Percentiles rank a stretch among this genome's conserved stretches.
Conservation (phyloP, 148 eudicot genomes). For the Polygonum aviculare region DNA sequence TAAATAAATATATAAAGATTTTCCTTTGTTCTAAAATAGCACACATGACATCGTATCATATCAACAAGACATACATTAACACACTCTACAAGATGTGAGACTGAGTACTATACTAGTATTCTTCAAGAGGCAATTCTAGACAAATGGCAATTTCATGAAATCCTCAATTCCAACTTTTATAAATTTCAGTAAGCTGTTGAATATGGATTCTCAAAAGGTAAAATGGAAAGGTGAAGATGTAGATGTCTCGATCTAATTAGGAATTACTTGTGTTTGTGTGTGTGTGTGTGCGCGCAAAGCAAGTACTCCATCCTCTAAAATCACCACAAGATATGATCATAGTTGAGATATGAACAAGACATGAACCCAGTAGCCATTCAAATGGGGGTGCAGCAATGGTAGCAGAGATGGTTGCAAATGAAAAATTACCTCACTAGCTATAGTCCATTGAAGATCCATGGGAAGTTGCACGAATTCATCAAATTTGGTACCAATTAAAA, state of each 20-base stretch:
- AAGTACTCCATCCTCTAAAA: not conserved
- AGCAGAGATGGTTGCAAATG: not conserved
- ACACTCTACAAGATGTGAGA: not conserved
- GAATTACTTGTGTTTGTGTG: not conserved
- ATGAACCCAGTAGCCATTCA: not conserved
- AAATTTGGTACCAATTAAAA: conserved; percentile 61
- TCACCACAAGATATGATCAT: not conserved
- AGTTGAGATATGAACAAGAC: not conserved
- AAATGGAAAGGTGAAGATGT: not conserved
- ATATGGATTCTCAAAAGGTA: not conserved
- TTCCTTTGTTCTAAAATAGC: not conserved
- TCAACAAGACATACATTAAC: not conserved
- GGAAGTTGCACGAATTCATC: conserved; percentile 63
- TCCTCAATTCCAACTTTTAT: not conserved
- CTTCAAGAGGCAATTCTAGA: no score
- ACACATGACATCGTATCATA: not conserved
- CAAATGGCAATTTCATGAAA: no score
- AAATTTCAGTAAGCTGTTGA: not conserved
- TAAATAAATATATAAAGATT: not conserved
- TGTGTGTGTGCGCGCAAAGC: not conserved
- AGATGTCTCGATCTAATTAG: not conserved
- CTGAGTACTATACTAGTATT: no score
- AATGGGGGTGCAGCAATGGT: not conserved
- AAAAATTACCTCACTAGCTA: conserved; percentile 46
- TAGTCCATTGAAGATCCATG: conserved; percentile 55